Base-by-base conservation (phyloP, 2,329 filamentous ascomycete genomes). In the Colletotrichum orchidophilum region DNA sequence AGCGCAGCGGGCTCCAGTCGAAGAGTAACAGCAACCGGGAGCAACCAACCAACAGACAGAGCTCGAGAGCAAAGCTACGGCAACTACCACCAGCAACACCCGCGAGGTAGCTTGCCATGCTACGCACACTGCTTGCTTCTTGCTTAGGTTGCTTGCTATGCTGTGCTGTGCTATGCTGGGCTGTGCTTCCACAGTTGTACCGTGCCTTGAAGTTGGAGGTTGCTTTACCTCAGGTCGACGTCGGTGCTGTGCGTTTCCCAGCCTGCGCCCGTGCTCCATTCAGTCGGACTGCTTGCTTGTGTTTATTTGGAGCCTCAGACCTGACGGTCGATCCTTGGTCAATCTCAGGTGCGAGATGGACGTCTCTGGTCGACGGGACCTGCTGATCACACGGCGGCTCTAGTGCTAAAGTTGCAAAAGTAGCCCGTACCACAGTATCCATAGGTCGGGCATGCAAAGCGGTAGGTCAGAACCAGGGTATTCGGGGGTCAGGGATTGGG, bases 281-380 rank as follows among this genome's bases (percentile, higher is more conserved):
- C 63, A 68, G 63, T 68, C 58, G 8, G 53, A 63, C 64, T 62
- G 58, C 31, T 33, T 55, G 63, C 39, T 39, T 54, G 39, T 46
- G 39, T 46, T 46, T n/a, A n/a, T 46, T 49, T 27, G 62, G 62
- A 70, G 54, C 66, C 46, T 60, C 54, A n/a, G 54, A 57, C 57
- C 35, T 66, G 63, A 35, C 55, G 67, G 63, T 61, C 29, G 64
- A 63, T 68, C 68, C 68, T 63, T 71, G 64, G 24, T 29, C 63
- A 68, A 71, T 68, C 42, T 71, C 35, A 68, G 33, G 53, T 50
- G 58, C 58, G 33, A 46, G 52, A 62, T 53, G 58, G 26, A 27
- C 33, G 68, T 54, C 54, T 70, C 52, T 59, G 42, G 49, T 62
- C 24, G 50, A 70, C 29, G 49, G 67, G 42, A 63, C 39, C 31